phyloP scores from a whole-genome alignment of 352 stramenopile species.

The Globisporangium acanthophoron region DNA sequence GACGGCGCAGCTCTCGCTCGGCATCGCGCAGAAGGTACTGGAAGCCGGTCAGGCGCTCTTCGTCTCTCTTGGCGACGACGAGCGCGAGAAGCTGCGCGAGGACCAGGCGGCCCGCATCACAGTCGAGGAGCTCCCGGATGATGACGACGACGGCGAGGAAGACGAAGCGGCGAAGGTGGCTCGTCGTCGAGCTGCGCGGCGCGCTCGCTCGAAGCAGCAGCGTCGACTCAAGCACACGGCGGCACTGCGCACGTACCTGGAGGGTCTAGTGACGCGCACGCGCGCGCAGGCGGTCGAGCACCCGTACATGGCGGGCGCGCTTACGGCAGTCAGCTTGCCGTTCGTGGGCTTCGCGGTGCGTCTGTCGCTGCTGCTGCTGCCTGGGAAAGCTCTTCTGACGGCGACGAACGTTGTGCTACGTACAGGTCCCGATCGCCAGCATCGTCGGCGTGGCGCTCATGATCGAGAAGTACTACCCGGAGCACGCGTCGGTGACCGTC shows the following conservation, averaged over 20 bases:
- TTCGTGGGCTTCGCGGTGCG: constrained; percentile 76
- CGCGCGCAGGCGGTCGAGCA: constrained; percentile 41
- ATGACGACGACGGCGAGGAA: constrained; percentile 19
- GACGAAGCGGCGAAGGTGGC: constrained; percentile 7
- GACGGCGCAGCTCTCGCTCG: constrained; percentile 63
- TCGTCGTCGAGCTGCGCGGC: background rate
- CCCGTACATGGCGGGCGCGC: constrained; percentile 52
- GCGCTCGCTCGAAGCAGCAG: constrained; percentile 10
- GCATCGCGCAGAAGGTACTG: constrained; percentile 68
- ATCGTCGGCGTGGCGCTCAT: constrained; percentile 64
- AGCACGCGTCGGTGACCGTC: constrained; percentile 58
- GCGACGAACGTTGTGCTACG: background rate
- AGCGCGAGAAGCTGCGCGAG: constrained; percentile 25
- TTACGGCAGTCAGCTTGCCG: constrained; percentile 52
- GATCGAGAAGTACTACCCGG: constrained; percentile 76
- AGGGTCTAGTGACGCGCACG: constrained; percentile 32
- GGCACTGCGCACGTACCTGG: constrained; percentile 43
- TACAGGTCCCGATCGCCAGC: constrained; percentile 65
- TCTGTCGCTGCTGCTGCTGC: background rate
- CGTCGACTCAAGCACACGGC: constrained; percentile 29
- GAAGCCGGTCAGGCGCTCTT: constrained; percentile 67
- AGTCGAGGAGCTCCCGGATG: constrained; percentile 56
- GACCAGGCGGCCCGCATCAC: constrained; percentile 56
- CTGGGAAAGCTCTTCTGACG: background rate
- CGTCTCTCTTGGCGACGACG: constrained; percentile 64